Base-by-base conservation (phyloP, 345 rosid genomes). In the Orychophragmus violaceus region DNA sequence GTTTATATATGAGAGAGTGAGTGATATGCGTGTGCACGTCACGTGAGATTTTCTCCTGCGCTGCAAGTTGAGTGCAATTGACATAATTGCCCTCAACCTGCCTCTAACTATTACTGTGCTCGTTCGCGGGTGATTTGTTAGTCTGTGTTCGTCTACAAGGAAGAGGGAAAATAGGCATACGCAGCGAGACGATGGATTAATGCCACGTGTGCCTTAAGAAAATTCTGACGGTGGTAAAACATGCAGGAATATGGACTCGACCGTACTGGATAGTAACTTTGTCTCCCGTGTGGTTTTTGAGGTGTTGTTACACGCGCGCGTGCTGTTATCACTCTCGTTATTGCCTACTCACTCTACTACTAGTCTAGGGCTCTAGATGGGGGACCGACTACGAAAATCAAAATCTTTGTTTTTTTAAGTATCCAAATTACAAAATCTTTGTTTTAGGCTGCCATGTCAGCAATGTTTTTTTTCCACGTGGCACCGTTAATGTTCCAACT, bases 61-160 rank as follows among this genome's bases (percentile, higher is more conserved):
- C 54, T 11, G 36, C 63, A 70, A 70, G 62, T 42, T 70, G 46
- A 53, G n/a, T 2, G 0, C 0, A 4, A 30, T 21, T 41, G 46
- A 70, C 74, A 42, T 24, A 41, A 21, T 42, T 70, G 55, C 62
- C 68, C 74, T 70, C 74, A 70, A 53, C 53, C 74, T 23, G 62
- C 8, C 10, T 51, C 0, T 69, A 60, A 23, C 63, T 23, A 59
- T 27, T 18, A 48, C 50, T 2, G 30, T 68, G 51, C 19, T 36
- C 50, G 51, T 69, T 28, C 24, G 60, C 32, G 5, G 9, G n/a
- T n/a, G 9, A 22, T 4, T 4, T 2, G 41, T 18, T 50, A 13
- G 9, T 49, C 14, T 13, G 42, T 8, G 37, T 1, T 49, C 59
- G 1, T 18, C 16, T 48, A 35, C 39, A 46, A 25, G 2, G 21